phyloP scores from a whole-genome alignment of 805 yeast species.

The Yamadazyma laniorum region DNA sequence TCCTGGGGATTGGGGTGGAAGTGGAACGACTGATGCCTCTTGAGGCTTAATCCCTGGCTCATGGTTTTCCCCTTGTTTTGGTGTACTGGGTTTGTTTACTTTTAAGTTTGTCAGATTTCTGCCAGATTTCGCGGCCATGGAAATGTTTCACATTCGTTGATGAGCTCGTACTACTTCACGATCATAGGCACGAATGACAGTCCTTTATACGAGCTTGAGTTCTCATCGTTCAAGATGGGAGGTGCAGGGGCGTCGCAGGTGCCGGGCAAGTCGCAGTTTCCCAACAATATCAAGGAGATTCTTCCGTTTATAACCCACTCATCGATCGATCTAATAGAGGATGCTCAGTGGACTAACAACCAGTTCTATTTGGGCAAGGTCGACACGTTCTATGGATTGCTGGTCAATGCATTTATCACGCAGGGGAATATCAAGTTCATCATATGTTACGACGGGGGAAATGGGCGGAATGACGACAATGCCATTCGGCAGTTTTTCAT shows the following conservation, averaged over 20 bases:
- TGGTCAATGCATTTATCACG: constrained; percentile 81
- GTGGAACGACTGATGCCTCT: constrained; percentile 15
- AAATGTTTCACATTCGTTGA: no score
- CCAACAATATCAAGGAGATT: constrained; percentile 70
- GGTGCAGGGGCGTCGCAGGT: constrained; percentile 6
- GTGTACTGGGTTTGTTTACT: not conserved
- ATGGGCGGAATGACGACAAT: constrained; percentile 52
- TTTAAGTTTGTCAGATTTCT: not conserved
- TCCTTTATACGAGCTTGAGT: constrained; percentile 85
- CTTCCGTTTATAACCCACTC: constrained; percentile 88
- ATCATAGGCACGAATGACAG: constrained; percentile 83
- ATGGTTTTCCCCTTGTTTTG: no score
- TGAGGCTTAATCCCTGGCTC: constrained; percentile 15
- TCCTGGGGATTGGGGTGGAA: constrained; percentile 20
- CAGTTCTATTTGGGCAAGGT: constrained; percentile 69
- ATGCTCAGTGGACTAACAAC: constrained; percentile 74
- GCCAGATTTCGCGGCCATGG: not conserved
- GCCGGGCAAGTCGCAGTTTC: constrained; percentile 59
- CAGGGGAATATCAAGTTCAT: constrained; percentile 84
- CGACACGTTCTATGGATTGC: constrained; percentile 81
- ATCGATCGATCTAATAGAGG: constrained; percentile 88
- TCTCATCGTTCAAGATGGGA: constrained; percentile 58
- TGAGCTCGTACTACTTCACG: constrained; percentile 74
- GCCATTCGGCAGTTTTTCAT: constrained; percentile 77
- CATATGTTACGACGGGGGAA: constrained; percentile 46